These are phyloP conservation scores for Trichoderma virens DNA, from an alignment of 495 filamentous ascomycete genomes.

Conservation along the genomic window DNA sequence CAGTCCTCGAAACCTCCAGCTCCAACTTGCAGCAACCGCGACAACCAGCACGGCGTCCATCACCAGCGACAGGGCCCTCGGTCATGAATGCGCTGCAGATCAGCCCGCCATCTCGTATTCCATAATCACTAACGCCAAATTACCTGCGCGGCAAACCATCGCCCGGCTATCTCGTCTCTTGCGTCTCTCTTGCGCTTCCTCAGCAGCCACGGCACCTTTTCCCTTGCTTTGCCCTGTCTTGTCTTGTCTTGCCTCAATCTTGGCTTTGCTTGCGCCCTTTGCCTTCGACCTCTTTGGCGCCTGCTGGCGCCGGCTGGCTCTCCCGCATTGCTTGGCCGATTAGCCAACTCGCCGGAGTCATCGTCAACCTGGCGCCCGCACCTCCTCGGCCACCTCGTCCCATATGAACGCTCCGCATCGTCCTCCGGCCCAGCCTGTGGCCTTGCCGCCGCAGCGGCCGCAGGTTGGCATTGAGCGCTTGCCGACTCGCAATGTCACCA, in stretches of 20 bases:
- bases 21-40: too few species aligned
- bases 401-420: slow-evolving; percentile 1
- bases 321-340: not conserved
- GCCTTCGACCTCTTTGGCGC: too few species aligned
- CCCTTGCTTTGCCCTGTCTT: too few species aligned
- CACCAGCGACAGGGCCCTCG: not conserved
- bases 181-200: too few species aligned
- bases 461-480: slow-evolving; percentile 82
- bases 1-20: too few species aligned
- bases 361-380: not conserved
- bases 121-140: not conserved
- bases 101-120: not conserved
- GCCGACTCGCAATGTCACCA: slow-evolving; percentile 61
- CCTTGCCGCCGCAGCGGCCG: slow-evolving; percentile 54
- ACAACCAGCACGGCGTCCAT: not conserved
- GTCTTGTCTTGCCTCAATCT: too few species aligned
- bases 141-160: too few species aligned
- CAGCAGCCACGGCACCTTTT: too few species aligned
- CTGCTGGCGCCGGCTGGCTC: too few species aligned
- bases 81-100: not conserved
- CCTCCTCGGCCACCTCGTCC: not conserved
- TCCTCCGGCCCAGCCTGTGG: slow-evolving; percentile 23
- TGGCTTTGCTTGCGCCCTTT: too few species aligned
- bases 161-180: too few species aligned
- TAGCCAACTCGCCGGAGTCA: not conserved